Evolutionary conservation across 176 grass and related monocot genomes (phyloP), one percentile per base, ranked within the genome.

Genomic region (Alopecurus myosuroides): DNA sequence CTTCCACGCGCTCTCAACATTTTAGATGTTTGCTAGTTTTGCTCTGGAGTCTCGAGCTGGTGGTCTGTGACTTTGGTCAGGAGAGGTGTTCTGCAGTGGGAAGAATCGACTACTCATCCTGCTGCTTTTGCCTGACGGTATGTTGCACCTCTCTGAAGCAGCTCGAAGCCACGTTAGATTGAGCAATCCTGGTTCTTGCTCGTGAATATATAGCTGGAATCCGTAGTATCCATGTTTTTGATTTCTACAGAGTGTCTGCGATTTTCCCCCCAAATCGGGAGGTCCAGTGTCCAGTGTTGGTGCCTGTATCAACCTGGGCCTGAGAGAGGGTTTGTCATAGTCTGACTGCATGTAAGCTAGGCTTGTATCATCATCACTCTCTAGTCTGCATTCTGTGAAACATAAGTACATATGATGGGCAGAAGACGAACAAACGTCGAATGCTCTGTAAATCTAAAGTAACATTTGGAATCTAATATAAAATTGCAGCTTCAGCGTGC

Each of bases 41-140:
- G 82, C 81, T 91, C 80, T 85, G 36, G 56, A 70, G 73, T 77
- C 86, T 65, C 76, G 69, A 79, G 89, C 86, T 84, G 77, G 35
- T 42, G 14, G 31, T 34, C 36, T 52, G 39, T 44, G n/a, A 57
- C 71, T 65, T 31, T 37, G 34, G 34, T 71, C n/a, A n/a, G 23
- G 37, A 71, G 41, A 76, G 57, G 30, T 82, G 82, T 76, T 82
- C 30, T 77, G 85, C 56, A 57, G 55, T 8, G 72, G 74, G 79
- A 69, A n/a, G 62, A 64, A 48, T 13, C 28, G 33, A 39, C 88
- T 20, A 6, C 60, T 83, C 29, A 58, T 50, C 39, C 74, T 70
- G 49, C 78, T 77, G 84, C 36, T 77, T 83, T 81, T 67, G 22
- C 77, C 58, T n/a, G 52, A 25, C 49, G 55, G 26, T 58, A 83